Conservation (phyloP, 148 eudicot species). For the Amaranthus cruentus region DNA sequence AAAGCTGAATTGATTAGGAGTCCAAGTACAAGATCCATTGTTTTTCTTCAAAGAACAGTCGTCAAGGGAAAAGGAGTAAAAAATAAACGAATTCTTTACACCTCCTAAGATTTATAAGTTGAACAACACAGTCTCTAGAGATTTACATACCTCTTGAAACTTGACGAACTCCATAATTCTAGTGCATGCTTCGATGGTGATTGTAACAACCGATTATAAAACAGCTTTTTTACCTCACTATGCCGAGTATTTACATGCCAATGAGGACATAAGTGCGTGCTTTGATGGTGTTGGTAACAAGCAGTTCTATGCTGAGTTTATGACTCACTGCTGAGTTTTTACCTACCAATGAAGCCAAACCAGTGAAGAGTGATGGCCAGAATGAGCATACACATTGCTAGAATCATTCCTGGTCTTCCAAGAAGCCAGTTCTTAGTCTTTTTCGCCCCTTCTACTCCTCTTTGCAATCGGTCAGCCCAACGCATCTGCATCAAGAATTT, state of each 20-base stretch:
- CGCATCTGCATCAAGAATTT: slow-evolving; percentile 55
- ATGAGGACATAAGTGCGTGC: not conserved
- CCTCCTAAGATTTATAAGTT: slow-evolving; percentile 1
- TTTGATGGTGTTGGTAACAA: not conserved
- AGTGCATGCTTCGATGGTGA: no score
- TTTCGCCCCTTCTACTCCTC: slow-evolving; percentile 67
- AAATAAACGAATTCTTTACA: slow-evolving; percentile 23
- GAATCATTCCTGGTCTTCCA: slow-evolving; percentile 74
- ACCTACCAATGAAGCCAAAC: slow-evolving; percentile 74
- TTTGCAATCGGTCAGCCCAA: slow-evolving; percentile 90
- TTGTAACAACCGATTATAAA: no score
- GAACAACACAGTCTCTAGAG: not conserved
- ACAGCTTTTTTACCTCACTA: no score
- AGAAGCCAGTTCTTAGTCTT: slow-evolving; percentile 90
- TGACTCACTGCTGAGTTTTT: slow-evolving; percentile 1
- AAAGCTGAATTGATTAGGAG: not conserved
- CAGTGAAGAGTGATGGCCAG: slow-evolving; percentile 76
- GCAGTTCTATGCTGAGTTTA: not conserved
- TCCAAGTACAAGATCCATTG: no score
- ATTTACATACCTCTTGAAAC: not conserved
- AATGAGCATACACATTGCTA: slow-evolving; percentile 77
- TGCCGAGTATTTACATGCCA: slow-evolving; percentile 14
- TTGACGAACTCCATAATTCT: no score
- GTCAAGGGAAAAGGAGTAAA: not conserved
- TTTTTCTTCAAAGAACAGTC: not conserved